Base-by-base conservation (phyloP, 768 basidiomycete species). In the Kwoniella bestiolae region DNA sequence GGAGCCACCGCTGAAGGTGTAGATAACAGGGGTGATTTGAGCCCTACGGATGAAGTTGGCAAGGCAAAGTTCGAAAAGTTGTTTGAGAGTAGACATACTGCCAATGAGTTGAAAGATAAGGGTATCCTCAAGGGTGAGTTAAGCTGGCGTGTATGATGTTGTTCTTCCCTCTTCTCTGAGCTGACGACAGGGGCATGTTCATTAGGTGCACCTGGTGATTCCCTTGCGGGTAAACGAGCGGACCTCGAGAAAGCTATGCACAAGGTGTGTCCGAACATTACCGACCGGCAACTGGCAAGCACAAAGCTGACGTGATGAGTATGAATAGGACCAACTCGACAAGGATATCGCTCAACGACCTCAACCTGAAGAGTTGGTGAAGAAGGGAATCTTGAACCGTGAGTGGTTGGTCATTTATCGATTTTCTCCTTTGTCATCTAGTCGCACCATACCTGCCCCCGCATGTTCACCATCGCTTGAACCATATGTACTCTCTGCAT, bases 111-210 rank as follows among this genome's bases (percentile, higher is more conserved):
- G 47, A 83, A 89, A 65, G 86, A 88, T 34, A 85, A 87, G 67
- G 89, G 88, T 76, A 89, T 90, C 66, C 84, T 90, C 65, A 89
- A 90, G 80, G 87, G 88, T 85, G 56, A 63, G 80, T 72, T 3
- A 18, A 14, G 12, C 16, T 57, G 5, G 34, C 5, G 29, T 29
- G 5, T 26, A 34, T 8, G 38, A 41, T 6, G 31, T 29, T 34
- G 28, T 60, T 16, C 34, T 28, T 56, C 35, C 26, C 32, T 49
- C 23, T n/a, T 8, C 8, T 25, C 47, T 49, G 11, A 49, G 21
- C n/a, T 49, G 18, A 21, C 65, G 66, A 8, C n/a, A n/a, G n/a
- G n/a, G n/a, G n/a, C n/a, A n/a, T n/a, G n/a, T n/a, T n/a, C n/a
- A n/a, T n/a, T 69, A 90, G 89, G 88, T 65, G 68, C 57, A 7